Evolutionary conservation across 140 eudicot genomes (phyloP).

Genomic region (Bidens hawaiensis): DNA sequence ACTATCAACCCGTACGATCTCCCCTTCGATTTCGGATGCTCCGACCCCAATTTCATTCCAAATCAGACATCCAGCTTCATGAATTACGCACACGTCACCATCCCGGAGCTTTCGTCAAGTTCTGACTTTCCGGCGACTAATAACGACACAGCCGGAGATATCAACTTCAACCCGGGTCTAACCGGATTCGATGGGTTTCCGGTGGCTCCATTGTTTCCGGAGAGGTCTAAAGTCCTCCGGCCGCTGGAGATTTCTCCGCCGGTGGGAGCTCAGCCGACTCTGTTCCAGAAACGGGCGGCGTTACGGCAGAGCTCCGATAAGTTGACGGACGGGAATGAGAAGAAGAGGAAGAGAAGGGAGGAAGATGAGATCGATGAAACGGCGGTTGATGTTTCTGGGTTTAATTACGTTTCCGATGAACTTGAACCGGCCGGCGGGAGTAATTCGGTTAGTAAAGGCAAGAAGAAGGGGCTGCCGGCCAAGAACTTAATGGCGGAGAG

Average conservation of each 20-base stretch:
- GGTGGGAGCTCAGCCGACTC: conserved; percentile 54
- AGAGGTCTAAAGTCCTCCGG: conserved; percentile 41
- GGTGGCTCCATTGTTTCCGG: conserved; percentile 12
- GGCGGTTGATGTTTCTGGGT: conserved; percentile 33
- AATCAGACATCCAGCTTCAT: conserved; percentile 29
- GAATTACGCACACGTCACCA: conserved; percentile 18
- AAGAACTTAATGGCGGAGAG: conserved; percentile 94
- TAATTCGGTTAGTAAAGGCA: too few relatives aligned
- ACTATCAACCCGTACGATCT: conserved; percentile 11
- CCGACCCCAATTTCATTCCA: conserved; percentile 31
- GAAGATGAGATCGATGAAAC: conserved; percentile 43
- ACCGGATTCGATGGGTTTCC: too few relatives aligned
- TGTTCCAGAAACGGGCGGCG: conserved; percentile 66
- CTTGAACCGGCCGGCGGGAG: conserved; percentile 21
- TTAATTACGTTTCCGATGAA: conserved; percentile 63
- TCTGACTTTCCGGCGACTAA: conserved; percentile 33
- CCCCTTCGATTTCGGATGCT: conserved; percentile 42
- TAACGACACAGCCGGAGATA: too few relatives aligned
- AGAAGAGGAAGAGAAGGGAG: conserved; percentile 40
- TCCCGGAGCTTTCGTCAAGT: conserved; percentile 18
- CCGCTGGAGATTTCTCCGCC: conserved; percentile 49
- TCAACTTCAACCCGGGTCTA: too few relatives aligned
- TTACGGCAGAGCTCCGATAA: conserved; percentile 25
- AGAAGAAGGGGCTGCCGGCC: conserved; percentile 72
- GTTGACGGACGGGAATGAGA: conserved; percentile 23